phyloP scores from a whole-genome alignment of 352 stramenopile species.

The Phytophthora sansomeana region DNA sequence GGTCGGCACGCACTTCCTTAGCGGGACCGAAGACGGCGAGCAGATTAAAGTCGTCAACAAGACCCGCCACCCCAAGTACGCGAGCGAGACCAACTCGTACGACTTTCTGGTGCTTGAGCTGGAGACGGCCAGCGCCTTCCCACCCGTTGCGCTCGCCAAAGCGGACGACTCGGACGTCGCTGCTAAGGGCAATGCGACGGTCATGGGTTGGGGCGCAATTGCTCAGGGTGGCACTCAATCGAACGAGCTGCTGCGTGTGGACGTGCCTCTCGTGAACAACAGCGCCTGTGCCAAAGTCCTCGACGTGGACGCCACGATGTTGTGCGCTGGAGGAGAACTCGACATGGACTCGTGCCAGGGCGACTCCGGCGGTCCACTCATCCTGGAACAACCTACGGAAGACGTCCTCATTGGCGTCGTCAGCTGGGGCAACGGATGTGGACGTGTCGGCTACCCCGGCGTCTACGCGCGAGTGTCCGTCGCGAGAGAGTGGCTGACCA shows the following conservation, averaged over 20 bases:
- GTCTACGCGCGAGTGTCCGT: slow-evolving; percentile 65
- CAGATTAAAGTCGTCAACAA: slow-evolving; percentile 57
- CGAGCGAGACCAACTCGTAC: slow-evolving; percentile 44
- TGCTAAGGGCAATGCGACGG: slow-evolving; percentile 40
- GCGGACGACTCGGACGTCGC: slow-evolving; percentile 35
- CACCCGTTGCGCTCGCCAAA: slow-evolving; percentile 45
- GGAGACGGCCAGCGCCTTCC: slow-evolving; percentile 40
- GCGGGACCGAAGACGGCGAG: slow-evolving; percentile 48
- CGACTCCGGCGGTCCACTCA: slow-evolving; percentile 59
- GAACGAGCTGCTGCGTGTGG: slow-evolving; percentile 45
- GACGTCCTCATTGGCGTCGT: slow-evolving; percentile 61
- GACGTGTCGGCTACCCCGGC: slow-evolving; percentile 40
- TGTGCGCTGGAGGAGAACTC: slow-evolving; percentile 61
- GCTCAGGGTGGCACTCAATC: slow-evolving; percentile 30
- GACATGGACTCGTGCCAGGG: slow-evolving; percentile 71
- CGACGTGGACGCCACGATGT: slow-evolving; percentile 50
- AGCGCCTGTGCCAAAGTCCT: slow-evolving; percentile 43
- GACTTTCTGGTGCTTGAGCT: slow-evolving; percentile 73
- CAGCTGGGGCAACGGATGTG: slow-evolving; percentile 70
- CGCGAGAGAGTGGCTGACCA: slow-evolving; percentile 37
- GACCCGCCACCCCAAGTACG: slow-evolving; percentile 61
- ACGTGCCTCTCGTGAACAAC: slow-evolving; percentile 58
- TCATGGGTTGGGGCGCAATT: slow-evolving; percentile 52
- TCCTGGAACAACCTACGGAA: slow-evolving; percentile 35
- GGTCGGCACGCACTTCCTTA: slow-evolving; percentile 64